Evolutionary conservation across 306 rosid genomes (phyloP).

Genomic region (Trifolium subterraneum): DNA sequence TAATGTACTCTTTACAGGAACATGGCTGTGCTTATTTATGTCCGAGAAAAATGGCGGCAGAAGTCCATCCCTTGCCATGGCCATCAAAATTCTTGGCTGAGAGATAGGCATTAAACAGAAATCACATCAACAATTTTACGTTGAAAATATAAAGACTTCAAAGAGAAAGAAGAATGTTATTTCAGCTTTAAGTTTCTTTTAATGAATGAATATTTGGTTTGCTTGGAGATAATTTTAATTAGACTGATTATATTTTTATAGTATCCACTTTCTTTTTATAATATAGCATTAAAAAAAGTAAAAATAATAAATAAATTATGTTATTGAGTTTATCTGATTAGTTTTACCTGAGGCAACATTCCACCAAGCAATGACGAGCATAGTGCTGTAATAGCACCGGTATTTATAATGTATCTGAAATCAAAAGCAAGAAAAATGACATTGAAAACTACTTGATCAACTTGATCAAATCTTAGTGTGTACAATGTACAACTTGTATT

Average conservation of each 20-base stretch:
- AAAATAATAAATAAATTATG: too few relatives aligned
- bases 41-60: conserved; percentile 56
- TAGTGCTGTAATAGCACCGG: conserved; percentile 87
- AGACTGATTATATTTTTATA: too few relatives aligned
- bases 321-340: neutral
- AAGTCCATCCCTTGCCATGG: conserved; percentile 61
- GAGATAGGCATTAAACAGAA: conserved; percentile 29
- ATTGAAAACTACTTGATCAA: neutral
- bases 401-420: conserved; percentile 75
- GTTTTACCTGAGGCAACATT: conserved; percentile 81
- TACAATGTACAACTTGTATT: too few relatives aligned
- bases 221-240: too few relatives aligned
- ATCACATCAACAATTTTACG: neutral
- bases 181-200: neutral
- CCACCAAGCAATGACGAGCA: conserved; percentile 87
- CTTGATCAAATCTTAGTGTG: neutral
- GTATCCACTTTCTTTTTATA: too few relatives aligned
- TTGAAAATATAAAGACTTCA: too few relatives aligned
- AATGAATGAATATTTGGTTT: too few relatives aligned
- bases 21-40: conserved; percentile 43
- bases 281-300: too few relatives aligned
- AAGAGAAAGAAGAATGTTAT: too few relatives aligned
- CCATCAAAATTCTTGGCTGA: conserved; percentile 61
- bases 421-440: conserved; percentile 40
- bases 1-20: conserved; percentile 61